Evolutionary conservation across 2,329 filamentous ascomycete species (phyloP).

Genomic region (Sarocladium brachiariae): DNA sequence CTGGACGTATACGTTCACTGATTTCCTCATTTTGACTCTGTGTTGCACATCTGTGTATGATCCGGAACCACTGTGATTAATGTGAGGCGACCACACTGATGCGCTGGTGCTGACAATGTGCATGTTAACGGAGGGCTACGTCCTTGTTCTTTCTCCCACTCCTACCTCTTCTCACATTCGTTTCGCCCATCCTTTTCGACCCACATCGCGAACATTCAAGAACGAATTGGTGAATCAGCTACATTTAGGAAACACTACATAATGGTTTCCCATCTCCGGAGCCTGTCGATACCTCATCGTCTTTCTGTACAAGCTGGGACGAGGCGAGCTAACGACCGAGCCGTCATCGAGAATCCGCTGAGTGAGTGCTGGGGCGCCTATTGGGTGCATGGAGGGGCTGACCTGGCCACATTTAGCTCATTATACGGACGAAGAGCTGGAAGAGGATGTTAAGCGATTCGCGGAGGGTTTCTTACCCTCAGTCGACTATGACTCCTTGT

Average conservation of each 20-base stretch:
- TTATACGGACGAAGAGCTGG: slow-evolving; percentile 29
- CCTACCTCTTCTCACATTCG: background rate
- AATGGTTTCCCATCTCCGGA: slow-evolving; percentile 10
- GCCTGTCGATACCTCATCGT: slow-evolving; percentile 10
- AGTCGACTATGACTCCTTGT: slow-evolving; percentile 23
- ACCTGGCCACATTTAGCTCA: slow-evolving; percentile 22
- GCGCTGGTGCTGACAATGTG: background rate
- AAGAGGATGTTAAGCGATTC: slow-evolving; percentile 28
- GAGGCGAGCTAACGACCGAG: slow-evolving; percentile 25
- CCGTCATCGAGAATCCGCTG: slow-evolving; percentile 31
- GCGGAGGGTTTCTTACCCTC: slow-evolving; percentile 20
- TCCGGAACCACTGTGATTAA: background rate
- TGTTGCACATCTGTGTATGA: background rate
- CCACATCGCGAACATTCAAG: too few species aligned
- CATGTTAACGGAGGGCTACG: background rate
- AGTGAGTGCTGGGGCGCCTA: slow-evolving; percentile 14
- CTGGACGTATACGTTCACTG: too few species aligned
- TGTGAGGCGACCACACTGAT: background rate
- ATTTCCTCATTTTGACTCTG: too few species aligned
- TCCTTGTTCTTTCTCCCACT: background rate
- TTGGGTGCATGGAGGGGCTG: background rate
- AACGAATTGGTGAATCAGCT: too few species aligned
- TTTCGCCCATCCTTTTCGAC: too few species aligned
- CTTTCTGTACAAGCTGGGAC: slow-evolving; percentile 18
- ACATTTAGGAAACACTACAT: too few species aligned